These are phyloP conservation scores for Colletotrichum sidae DNA, from an alignment of 2,329 filamentous ascomycete species.

Conservation along the genomic window DNA sequence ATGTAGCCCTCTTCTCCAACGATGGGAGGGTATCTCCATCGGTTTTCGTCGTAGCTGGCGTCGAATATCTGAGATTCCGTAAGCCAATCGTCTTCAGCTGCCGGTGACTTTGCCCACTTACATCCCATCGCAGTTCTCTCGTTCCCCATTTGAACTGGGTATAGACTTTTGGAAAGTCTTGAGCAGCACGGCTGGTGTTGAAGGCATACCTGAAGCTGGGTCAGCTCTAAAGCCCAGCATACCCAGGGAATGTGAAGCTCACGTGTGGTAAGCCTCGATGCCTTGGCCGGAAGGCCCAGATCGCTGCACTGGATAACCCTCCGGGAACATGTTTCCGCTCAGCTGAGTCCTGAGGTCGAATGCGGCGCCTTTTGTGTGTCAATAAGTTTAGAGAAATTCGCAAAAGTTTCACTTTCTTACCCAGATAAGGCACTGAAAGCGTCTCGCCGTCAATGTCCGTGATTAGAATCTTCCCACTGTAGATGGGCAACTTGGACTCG, in stretches of 20 bases:
- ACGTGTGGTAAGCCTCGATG: slow-evolving; percentile 27
- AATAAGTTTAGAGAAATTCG: neutral
- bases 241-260: neutral
- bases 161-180: slow-evolving; percentile 40
- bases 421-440: slow-evolving; percentile 48
- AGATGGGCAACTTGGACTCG: slow-evolving; percentile 47
- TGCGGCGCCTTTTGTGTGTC: slow-evolving; percentile 12
- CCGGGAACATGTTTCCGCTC: slow-evolving; percentile 25
- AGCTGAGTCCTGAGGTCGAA: slow-evolving; percentile 32
- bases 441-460: slow-evolving; percentile 45
- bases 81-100: neutral
- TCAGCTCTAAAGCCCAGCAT: neutral
- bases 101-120: neutral
- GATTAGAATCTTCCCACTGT: slow-evolving; percentile 49
- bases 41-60: slow-evolving; percentile 40
- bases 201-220: slow-evolving; percentile 16
- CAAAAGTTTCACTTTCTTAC: slow-evolving; percentile 18
- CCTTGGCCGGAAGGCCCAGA: slow-evolving; percentile 22
- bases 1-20: slow-evolving; percentile 44
- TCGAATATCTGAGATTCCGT: slow-evolving; percentile 40
- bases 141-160: slow-evolving; percentile 33
- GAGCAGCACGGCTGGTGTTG: slow-evolving; percentile 32
- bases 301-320: slow-evolving; percentile 15
- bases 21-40: slow-evolving; percentile 44
- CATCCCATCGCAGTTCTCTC: slow-evolving; percentile 39